Evolutionary conservation across 371 early-diverging fungal species (phyloP), one percentile per base, ranked within the genome.

Genomic region (Mucor velutinosus): DNA sequence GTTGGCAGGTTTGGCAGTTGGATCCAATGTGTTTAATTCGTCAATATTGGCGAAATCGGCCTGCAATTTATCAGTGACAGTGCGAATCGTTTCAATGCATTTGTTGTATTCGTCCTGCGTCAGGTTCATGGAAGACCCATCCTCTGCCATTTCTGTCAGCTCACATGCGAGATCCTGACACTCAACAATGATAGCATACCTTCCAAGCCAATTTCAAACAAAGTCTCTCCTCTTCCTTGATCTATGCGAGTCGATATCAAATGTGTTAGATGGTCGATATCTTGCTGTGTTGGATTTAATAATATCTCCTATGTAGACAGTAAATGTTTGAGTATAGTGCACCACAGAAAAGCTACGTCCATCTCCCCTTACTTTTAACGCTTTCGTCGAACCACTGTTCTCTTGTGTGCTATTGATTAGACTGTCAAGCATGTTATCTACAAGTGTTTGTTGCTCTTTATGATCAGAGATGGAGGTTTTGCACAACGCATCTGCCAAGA

Each of bases 151-250:
- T 15, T 56, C 7, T 56, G n/a, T 19, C 25, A 25, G 14, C 37
- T 35, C 37, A 19, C 25, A 21, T 27, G 21, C 25, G 37, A 33
- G 30, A 21, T 29, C n/a, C 11, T 21, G 25, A 2, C 0, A 21
- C 17, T 35, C 7, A 21, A 47, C 10, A 17, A 10, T 30, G 37
- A 12, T 37, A 19, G 35, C 29, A 3, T 85, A 90, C 93, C 93
- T 76, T 94, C 92, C 10, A 86, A 35, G 4, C 95, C 94, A 49
- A 94, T 73, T 72, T 93, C 94, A 55, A 93, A 82, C 14, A 94
- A 69, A 0, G 88, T 78, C 78, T 95, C 95, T 21, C 96, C 96
- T 43, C 80, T 76, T 1, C 90, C 92, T 56, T 87, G 85, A 19
- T 77, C 74, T 57, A 94, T 77, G 61, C 90, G 87, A 10, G 69